Conservation (phyloP, 768 basidiomycete species). For the Phanerochaete sordida region DNA sequence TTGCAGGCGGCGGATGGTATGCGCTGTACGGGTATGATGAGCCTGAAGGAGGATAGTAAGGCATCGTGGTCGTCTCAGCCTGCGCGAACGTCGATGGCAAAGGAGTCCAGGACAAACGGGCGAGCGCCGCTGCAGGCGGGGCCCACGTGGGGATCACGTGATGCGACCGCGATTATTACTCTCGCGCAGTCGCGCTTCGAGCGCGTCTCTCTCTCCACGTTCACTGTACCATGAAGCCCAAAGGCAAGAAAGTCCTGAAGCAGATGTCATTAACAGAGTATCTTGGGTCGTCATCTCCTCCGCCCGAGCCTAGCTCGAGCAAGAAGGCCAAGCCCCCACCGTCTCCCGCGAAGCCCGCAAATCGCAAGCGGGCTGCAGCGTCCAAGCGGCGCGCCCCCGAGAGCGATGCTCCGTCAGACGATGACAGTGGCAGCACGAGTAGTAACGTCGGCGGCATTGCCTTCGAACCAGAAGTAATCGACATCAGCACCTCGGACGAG, state of each 20-base stretch:
- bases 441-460: slow-evolving; percentile 50
- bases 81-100: not conserved
- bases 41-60: slow-evolving; percentile 36
- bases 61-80: slow-evolving; percentile 17
- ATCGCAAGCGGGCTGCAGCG: not conserved
- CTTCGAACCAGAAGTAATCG: slow-evolving; percentile 37
- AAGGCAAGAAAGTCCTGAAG: slow-evolving; percentile 22
- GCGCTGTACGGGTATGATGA: slow-evolving; percentile 65
- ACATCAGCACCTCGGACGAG: slow-evolving; percentile 1
- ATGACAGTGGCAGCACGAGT: slow-evolving; percentile 19
- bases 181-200: not conserved
- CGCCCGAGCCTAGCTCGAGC: too few species aligned
- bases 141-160: not conserved
- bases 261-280: slow-evolving; percentile 43
- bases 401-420: not conserved
- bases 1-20: slow-evolving; percentile 35
- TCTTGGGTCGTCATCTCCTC: slow-evolving; percentile 13
- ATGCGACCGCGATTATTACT: not conserved
- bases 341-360: not conserved
- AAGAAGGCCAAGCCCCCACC: too few species aligned
- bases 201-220: too few species aligned
- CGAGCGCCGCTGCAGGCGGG: not conserved
- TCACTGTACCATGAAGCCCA: not conserved
- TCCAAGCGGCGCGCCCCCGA: not conserved
- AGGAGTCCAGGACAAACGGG: not conserved